Evolutionary conservation across 768 basidiomycete genomes (phyloP), one percentile per base, ranked within the genome.

Genomic region (Brasilioporus rufonigricans): DNA sequence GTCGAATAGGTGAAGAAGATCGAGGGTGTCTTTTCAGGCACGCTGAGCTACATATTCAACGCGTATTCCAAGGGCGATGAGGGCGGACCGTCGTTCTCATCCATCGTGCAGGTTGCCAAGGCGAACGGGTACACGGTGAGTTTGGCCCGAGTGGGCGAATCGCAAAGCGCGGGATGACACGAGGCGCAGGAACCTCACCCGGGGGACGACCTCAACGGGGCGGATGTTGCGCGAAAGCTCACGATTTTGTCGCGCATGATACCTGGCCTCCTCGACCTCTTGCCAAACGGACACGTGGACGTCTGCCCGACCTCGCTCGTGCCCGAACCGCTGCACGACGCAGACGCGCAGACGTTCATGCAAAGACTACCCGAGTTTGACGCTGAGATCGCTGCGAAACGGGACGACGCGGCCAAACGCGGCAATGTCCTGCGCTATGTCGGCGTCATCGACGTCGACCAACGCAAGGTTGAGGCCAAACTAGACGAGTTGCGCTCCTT

Each of bases 21-120:
- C 60, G 97, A 99, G 71, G 97, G 97, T 36, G 97, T 98, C 21
- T 92, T 99, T 72, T 94, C 91, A 5, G 97, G 97, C 10, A 99
- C 97, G 3, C 84, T 99, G 80, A 93, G 89, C 68, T 99, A 98
- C 76, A 98, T 99, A 75, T 99, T 99, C 81, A 98, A 98, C 75
- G 86, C 93, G 92, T 94, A 75, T 87, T 71, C 91, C 3, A 86
- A 84, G 5, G 85, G 83, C 2, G 78, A 80, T 44, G 74, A 84
- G 5, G 80, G 81, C 46, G 88, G 87, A 0, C 86, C 87, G 1
- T 74, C 76, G 27, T 98, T 99, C 74, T 96, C 93, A 5, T 86
- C 91, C 24, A 87, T 98, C 33, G 96, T 99, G 52, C 82, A 82
- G 55, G 71, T 85, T 35, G 97, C 97, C 5, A 87, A 92, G 45